phyloP scores from a whole-genome alignment of 495 filamentous ascomycete species.

The Penicillium bialowiezense region DNA sequence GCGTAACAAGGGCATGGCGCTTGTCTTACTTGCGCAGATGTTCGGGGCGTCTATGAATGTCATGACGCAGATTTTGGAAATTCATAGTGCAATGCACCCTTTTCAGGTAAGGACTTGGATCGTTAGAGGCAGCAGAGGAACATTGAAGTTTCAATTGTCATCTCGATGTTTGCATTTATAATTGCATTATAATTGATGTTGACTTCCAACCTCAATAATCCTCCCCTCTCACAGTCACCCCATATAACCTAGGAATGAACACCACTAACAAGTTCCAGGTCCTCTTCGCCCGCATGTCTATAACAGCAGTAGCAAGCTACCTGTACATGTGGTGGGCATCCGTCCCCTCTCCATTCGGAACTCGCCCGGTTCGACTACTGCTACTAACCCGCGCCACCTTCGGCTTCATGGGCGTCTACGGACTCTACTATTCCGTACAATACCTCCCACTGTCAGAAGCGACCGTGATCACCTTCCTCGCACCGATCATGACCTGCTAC shows the following conservation, averaged over 20 bases:
- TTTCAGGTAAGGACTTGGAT: constrained; percentile 60
- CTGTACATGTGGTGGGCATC: constrained; percentile 73
- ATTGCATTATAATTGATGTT: too few species aligned
- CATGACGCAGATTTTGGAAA: constrained; percentile 72
- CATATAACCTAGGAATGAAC: not conserved
- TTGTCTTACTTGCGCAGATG: constrained; percentile 74
- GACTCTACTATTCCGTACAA: constrained; percentile 76
- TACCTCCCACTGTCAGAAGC: constrained; percentile 90
- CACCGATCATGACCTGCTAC: constrained; percentile 79
- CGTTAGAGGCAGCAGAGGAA: too few species aligned
- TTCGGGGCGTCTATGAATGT: constrained; percentile 91
- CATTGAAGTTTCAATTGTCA: not conserved
- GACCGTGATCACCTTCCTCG: constrained; percentile 88
- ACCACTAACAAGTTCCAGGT: constrained; percentile 43
- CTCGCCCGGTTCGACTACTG: constrained; percentile 59
- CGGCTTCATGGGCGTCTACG: constrained; percentile 86
- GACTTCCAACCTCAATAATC: too few species aligned
- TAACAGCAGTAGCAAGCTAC: constrained; percentile 65
- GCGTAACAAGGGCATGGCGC: constrained; percentile 68
- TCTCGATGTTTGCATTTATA: not conserved
- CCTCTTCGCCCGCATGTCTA: constrained; percentile 78
- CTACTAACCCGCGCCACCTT: constrained; percentile 66
- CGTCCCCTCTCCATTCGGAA: constrained; percentile 69
- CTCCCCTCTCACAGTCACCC: not conserved
- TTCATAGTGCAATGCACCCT: constrained; percentile 72